phyloP scores from a whole-genome alignment of 805 yeast species.

The Starmerella davenportii region DNA sequence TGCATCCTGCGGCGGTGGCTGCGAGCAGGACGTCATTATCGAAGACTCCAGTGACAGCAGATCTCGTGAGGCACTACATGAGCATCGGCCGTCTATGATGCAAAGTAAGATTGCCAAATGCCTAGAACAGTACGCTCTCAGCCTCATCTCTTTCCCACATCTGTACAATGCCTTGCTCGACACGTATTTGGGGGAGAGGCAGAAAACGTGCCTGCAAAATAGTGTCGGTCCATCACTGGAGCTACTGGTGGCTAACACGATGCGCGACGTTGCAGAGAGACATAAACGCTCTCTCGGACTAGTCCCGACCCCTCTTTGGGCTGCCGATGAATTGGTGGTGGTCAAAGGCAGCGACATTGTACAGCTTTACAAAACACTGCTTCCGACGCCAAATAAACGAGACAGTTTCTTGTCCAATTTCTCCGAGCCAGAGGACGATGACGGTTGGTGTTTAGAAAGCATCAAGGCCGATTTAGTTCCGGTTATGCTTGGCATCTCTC shows the following conservation, averaged over 20 bases:
- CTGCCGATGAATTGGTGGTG: slow-evolving; percentile 17
- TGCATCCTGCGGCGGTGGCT: neutral
- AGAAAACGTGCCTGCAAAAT: neutral
- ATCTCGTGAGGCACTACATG: too few relatives aligned
- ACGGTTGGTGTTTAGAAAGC: slow-evolving; percentile 22
- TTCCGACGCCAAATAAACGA: slow-evolving; percentile 4
- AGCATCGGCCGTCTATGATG: too few relatives aligned
- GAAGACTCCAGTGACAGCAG: neutral
- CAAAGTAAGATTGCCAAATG: neutral
- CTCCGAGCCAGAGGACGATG: slow-evolving; percentile 8
- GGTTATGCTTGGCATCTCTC: slow-evolving; percentile 18
- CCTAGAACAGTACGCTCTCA: neutral
- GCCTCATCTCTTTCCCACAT: neutral
- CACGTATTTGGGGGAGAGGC: neutral
- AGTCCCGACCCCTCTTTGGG: slow-evolving; percentile 2
- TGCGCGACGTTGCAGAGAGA: neutral
- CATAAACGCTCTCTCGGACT: neutral
- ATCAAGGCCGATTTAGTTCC: slow-evolving; percentile 22
- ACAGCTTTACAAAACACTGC: slow-evolving; percentile 16
- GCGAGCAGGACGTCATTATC: neutral
- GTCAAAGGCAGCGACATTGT: slow-evolving; percentile 21
- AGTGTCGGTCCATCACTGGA: neutral
- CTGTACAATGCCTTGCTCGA: neutral
- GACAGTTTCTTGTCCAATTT: neutral
- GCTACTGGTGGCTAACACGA: neutral